Evolutionary conservation across 2,329 filamentous ascomycete genomes (phyloP), one percentile per base, ranked within the genome.

Genomic region (Coniella lustricola): DNA sequence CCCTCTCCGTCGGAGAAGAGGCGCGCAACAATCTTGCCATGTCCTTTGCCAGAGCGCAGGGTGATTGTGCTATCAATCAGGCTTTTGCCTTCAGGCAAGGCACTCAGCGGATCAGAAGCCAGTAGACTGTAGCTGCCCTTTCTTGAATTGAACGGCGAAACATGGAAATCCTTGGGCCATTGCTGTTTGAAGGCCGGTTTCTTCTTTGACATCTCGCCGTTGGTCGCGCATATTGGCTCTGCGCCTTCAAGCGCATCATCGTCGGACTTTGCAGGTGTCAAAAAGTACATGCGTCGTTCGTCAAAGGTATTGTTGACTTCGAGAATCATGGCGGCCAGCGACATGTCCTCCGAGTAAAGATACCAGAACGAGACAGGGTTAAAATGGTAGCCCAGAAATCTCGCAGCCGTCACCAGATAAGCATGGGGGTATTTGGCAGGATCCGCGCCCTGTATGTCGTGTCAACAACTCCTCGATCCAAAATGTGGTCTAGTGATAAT

Each of bases 341-440:
- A 64, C 49, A 75, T 74, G 8, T 76, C 64, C 0, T 64, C 55
- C 12, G 80, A 75, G 60, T 90, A 90, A 2, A 90, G 73, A 55
- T 89, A 88, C 84, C 85, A 90, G 57, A 90, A 86, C 0, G 84
- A 89, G 3, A 85, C 82, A 0, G 84, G 84, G 56, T 88, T 90
- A 65, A 87, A 88, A 18, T 79, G 77, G 59, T 85, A 86, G 3
- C 82, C 81, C 5, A 87, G 62, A 52, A 88, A 84, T 25, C 75
- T 74, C 4, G 85, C 78, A 3, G 84, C 82, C 2, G 86, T 90
- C 18, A 87, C 71, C 3, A 90, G 69, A 56, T 88, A 89, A 0
- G 81, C 84, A 57, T 82, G 72, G 10, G 81, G 77, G 65, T 85
- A 90, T 39, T 72, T 67, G 2, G 70, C 60, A 43, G 78, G 76